A percentile compares a stretch with the other conserved stretches of the same genome.
Conservation (phyloP, 2,329 filamentous ascomycete species). For the Tolypocladium inflatum region DNA sequence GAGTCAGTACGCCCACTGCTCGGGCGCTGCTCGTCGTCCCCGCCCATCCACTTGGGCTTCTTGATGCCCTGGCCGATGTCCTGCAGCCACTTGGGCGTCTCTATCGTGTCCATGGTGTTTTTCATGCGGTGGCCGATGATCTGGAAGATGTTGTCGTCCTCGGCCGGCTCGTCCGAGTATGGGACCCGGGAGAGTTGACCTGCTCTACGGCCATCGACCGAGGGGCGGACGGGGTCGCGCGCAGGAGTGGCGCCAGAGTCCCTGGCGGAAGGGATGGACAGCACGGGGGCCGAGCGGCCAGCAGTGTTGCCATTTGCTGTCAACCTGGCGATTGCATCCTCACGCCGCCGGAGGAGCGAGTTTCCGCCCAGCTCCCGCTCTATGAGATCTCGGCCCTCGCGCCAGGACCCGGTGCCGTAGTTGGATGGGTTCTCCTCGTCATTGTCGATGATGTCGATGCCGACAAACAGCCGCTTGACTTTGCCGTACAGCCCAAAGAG, state of each 20-base stretch:
- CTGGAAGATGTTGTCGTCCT: constrained; percentile 75
- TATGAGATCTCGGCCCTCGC: constrained; percentile 84
- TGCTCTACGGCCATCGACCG: constrained; percentile 15
- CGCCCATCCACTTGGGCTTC: constrained; percentile 73
- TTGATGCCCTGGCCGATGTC: constrained; percentile 61
- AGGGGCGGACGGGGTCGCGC: constrained; percentile 31
- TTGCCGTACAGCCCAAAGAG: constrained; percentile 84
- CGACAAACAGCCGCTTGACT: constrained; percentile 72
- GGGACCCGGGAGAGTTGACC: constrained; percentile 15
- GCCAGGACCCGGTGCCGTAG: constrained; percentile 76
- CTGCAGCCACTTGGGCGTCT: constrained; percentile 73
- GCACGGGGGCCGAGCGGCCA: constrained; percentile 32
- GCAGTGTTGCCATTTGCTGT: constrained; percentile 14
- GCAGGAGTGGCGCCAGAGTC: constrained; percentile 23
- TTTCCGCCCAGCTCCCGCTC: constrained; percentile 70
- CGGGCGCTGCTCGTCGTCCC: constrained; percentile 34
- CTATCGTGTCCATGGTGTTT: constrained; percentile 82
- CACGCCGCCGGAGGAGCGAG: constrained; percentile 40
- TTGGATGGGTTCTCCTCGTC: constrained; percentile 54
- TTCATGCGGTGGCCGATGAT: constrained; percentile 76
- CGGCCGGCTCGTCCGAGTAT: constrained; percentile 42
- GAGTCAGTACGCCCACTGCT: constrained; percentile 19
- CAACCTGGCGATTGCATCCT: constrained; percentile 28
- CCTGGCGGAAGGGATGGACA: constrained; percentile 35
- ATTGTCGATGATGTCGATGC: constrained; percentile 63